A percentile compares a stretch with the other conserved stretches of the same genome.
Conservation (phyloP, 139 green algal genomes). For the Coelastrella sp. region DNA sequence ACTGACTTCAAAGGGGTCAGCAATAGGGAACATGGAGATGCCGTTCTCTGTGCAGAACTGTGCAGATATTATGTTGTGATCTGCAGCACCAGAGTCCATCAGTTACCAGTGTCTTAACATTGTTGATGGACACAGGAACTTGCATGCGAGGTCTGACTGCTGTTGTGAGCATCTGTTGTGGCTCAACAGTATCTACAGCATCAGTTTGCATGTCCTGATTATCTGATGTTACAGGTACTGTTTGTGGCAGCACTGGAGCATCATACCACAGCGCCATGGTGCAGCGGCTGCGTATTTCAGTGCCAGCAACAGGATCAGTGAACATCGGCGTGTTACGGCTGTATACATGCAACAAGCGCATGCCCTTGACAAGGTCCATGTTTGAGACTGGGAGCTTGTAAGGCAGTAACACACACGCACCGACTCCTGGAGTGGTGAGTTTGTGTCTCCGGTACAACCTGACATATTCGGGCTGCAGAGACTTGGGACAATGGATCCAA, state of each 20-base stretch:
- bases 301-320: background rate
- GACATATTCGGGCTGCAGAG: background rate
- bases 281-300: background rate
- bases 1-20: background rate
- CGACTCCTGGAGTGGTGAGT: background rate
- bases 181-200: background rate
- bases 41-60: background rate
- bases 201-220: background rate
- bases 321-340: slow-evolving; percentile 2
- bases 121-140: background rate
- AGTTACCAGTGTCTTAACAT: background rate
- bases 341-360: background rate
- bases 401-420: background rate
- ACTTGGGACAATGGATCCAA: background rate
- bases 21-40: background rate
- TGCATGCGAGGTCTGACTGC: background rate
- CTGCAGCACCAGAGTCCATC: background rate
- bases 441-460: background rate
- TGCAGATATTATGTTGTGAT: slow-evolving; percentile 3
- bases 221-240: background rate
- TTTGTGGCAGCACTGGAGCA: background rate
- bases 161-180: background rate
- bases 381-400: background rate
- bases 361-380: slow-evolving; percentile 2
- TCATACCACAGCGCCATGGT: slow-evolving; percentile 10